Base-by-base conservation (phyloP, 805 yeast genomes). In the Danielozyma ontarioensis region DNA sequence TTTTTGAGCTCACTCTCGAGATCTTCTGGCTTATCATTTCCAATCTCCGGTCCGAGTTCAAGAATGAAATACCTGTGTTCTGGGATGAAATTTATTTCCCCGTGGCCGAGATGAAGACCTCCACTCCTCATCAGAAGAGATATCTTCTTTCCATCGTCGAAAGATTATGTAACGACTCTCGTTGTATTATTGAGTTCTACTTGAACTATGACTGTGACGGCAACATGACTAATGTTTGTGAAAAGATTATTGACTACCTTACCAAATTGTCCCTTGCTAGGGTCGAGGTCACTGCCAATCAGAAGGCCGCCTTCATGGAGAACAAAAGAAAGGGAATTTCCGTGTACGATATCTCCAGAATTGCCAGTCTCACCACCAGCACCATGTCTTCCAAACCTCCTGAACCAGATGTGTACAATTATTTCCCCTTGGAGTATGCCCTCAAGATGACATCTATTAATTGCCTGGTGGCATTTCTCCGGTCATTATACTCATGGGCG, bases 131-230 rank as follows among this genome's bases (percentile, higher is more conserved):
- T 56, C 98, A 94, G 60, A 88, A 90, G 55, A 73, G 94, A 53
- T 90, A 88, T 50, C 74, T 90, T 42, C 66, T 94, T 39, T 74
- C 82, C 10, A 72, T 90, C n/a, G 70, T 94, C 17, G 83, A 84
- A 47, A 72, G 95, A 44, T 60, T 93, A 25, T 83, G 95, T 53
- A 78, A 78, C 42, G 96, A 90, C 59, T 95, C 97, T 28, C 73
- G 95, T 40, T 81, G 94, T 13, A 64, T 94, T 41, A 86, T 94
- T 37, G 99, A 93, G 61, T 78, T 93, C 38, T 93, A 90, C 53
- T 71, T 93, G 50, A 93, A 93, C 59, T 94, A 93, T 57, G 99
- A 93, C 58, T 93, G 99, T 66, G 96, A 88, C 54, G 65, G 78
- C 21, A 61, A 74, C 2, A 74, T 80, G 70, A 83, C 93, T 25